Percentiles rank a stretch among this genome's conserved stretches.
phyloP scores from a whole-genome alignment of 306 rosid genomes.

The Delonix regia region DNA sequence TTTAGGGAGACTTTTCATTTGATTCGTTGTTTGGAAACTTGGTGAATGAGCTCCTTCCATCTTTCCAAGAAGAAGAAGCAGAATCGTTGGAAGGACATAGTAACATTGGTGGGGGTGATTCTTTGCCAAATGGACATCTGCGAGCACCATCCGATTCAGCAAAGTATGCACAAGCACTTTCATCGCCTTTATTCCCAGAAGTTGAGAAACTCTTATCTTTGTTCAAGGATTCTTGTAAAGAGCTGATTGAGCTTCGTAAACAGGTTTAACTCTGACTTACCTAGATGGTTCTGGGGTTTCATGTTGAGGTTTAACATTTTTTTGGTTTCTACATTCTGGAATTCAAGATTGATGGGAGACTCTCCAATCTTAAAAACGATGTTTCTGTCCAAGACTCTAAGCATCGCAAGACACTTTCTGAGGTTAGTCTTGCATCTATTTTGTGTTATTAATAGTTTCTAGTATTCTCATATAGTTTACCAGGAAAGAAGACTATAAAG shows the following conservation, averaged over 20 bases:
- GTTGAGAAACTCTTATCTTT: slow-evolving; percentile 82
- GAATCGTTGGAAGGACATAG: slow-evolving; percentile 66
- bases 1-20: slow-evolving; percentile 93
- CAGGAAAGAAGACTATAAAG: not conserved
- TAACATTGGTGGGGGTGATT: slow-evolving; percentile 48
- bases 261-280: slow-evolving; percentile 57
- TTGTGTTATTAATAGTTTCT: not conserved
- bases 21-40: slow-evolving; percentile 92
- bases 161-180: slow-evolving; percentile 56
- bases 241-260: slow-evolving; percentile 87
- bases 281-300: not conserved
- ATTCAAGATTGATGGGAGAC: slow-evolving; percentile 92
- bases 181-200: slow-evolving; percentile 81
- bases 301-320: slow-evolving; percentile 4
- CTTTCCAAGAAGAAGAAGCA: slow-evolving; percentile 75
- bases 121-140: slow-evolving; percentile 64
- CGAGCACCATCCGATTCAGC: slow-evolving; percentile 57
- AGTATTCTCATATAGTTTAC: not conserved
- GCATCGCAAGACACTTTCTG: slow-evolving; percentile 92
- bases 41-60: slow-evolving; percentile 88
- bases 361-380: slow-evolving; percentile 82
- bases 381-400: slow-evolving; percentile 88
- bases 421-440: slow-evolving; percentile 56
- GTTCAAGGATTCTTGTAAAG: slow-evolving; percentile 92
- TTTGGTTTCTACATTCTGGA: slow-evolving; percentile 25